Conservation (phyloP, 2,329 filamentous ascomycete genomes). For the Cytospora schulzeri region DNA sequence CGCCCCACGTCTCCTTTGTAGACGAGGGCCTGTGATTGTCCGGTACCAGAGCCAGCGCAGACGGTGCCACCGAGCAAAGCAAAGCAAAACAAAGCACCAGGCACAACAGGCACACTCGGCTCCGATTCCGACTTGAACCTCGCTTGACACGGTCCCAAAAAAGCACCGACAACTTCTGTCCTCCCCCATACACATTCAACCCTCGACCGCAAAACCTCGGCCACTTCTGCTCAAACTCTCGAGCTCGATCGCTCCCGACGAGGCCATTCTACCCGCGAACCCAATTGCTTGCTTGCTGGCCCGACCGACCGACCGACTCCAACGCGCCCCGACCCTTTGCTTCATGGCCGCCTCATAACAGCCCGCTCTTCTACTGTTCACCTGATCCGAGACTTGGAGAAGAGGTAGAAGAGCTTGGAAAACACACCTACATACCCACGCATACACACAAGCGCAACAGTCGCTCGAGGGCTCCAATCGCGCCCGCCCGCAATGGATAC, state of each 20-base stretch:
- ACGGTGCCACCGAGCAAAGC: slow-evolving; percentile 1
- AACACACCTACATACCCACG: background rate
- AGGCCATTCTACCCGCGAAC: background rate
- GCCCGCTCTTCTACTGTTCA: background rate
- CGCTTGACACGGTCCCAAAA: background rate
- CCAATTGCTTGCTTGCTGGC: slow-evolving; percentile 21
- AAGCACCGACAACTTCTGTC: slow-evolving; percentile 1
- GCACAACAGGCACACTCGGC: too few relatives aligned
- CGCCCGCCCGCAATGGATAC: slow-evolving; percentile 24
- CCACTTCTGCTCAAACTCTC: slow-evolving; percentile 1
- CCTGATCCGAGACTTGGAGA: background rate
- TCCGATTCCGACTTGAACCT: background rate
- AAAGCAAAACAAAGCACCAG: background rate
- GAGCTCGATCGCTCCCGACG: background rate
- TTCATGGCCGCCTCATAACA: slow-evolving; percentile 21
- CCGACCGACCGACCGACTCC: slow-evolving; percentile 5
- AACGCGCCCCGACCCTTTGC: background rate
- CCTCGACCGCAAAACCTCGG: background rate
- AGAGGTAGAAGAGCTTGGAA: slow-evolving; percentile 5
- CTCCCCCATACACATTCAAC: background rate
- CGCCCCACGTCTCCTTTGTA: slow-evolving; percentile 17
- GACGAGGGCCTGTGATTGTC: background rate
- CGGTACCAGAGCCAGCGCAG: slow-evolving; percentile 3
- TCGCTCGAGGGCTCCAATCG: slow-evolving; percentile 9
- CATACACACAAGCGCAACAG: slow-evolving; percentile 4